phyloP scores from a whole-genome alignment of 73 alveolate genomes.

The Paramecium sexaurelia region DNA sequence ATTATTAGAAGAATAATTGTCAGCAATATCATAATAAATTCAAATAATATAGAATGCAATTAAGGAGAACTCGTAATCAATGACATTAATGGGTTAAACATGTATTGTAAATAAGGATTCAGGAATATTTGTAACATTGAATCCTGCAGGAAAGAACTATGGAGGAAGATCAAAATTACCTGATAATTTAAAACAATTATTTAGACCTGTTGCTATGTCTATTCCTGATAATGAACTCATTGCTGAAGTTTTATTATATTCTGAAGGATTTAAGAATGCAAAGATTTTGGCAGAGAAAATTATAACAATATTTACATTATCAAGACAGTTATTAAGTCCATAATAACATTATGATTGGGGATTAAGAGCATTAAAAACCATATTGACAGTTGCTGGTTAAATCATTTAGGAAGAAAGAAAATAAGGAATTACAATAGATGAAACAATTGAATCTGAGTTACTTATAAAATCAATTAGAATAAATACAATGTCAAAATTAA shows the following conservation, averaged over 20 bases:
- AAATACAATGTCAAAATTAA: conserved; percentile 99
- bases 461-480: conserved; percentile 96
- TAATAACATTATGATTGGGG: conserved; percentile 99
- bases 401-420: conserved; percentile 93
- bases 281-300: conserved; percentile 94
- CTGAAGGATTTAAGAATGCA: conserved; percentile 98
- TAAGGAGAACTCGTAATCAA: conserved; percentile 56
- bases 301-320: conserved; percentile 94
- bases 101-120: conserved; percentile 95
- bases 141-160: conserved; percentile 99
- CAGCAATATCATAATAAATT: conserved; percentile 99
- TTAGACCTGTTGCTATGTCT: conserved; percentile 99
- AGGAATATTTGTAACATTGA: conserved; percentile 99
- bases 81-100: conserved; percentile 68
- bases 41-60: conserved; percentile 94
- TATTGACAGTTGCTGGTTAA: conserved; percentile 98
- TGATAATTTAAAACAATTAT: conserved; percentile 98
- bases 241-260: conserved; percentile 99
- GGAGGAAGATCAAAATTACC: conserved; percentile 99
- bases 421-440: conserved; percentile 77
- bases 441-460: conserved; percentile 88
- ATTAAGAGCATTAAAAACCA: conserved; percentile 99
- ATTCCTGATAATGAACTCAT: conserved; percentile 99
- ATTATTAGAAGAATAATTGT: conserved; percentile 98
- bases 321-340: conserved; percentile 96